Base-by-base conservation (phyloP, 768 basidiomycete species). In the Chalciporus chontae region DNA sequence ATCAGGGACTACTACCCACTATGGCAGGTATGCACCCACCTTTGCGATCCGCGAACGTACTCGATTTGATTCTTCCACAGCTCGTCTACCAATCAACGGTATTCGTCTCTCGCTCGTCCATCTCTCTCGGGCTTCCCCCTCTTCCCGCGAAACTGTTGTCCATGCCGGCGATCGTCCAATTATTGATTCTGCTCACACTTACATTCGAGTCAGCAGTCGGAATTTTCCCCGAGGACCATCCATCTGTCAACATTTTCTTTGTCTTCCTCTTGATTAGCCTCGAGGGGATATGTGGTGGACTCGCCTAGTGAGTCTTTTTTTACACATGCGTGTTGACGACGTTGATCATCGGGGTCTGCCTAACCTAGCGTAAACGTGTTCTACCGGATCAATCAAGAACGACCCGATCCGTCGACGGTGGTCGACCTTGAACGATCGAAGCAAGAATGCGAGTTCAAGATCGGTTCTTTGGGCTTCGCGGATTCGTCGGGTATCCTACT, bases 1-100 rank as follows among this genome's bases (percentile, higher is more conserved):
- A 76, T 93, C 17, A 78, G 92, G 32, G 95, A 97, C 62, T 98
- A 94, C 65, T 97, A 97, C 69, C 94, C 94, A 2, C 78, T 95
- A 36, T 96, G 93, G 90, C 90, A 92, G 84, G 89, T 86, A 53
- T 21, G 76, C 17, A 11, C 34, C 1, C 54, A 55, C 52, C 41
- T 50, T 50, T 41, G 21, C 43, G 23, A 52, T 41, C 31, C 23
- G 39, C 21, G 37, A 44, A 5, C 42, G 34, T 29, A 23, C 23
- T 48, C n/a, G 40, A 41, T 47, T 47, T 46, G 13, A 36, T 29
- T 18, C 23, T 32, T 42, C 31, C 17, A 17, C 21, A 90, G 83
- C 80, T 93, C 34, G 81, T 92, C 24, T 93, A 93, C 61, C 90
- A 90, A 74, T 81, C 89, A 18, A 90, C 90, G 37, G 94, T 96